A percentile compares a stretch with the other conserved stretches of the same genome.
Conservation (phyloP, 1,284 basidiomycete genomes). For the Marasmius fiardii region DNA sequence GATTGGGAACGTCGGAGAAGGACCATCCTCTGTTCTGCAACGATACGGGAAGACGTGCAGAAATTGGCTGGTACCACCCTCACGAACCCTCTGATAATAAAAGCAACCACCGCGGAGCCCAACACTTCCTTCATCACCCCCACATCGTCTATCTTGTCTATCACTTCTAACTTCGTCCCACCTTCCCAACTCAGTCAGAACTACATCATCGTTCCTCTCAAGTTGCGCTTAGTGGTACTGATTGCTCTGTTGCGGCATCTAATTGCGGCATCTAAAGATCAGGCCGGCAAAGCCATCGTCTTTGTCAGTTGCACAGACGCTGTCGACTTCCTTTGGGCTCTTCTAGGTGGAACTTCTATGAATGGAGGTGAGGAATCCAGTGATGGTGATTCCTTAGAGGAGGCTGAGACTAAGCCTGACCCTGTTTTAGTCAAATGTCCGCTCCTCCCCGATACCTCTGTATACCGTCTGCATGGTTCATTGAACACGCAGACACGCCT, state of each 20-base stretch:
- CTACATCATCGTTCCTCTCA: slow-evolving; percentile 90
- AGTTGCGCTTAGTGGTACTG: slow-evolving; percentile 89
- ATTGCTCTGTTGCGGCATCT: slow-evolving; percentile 82
- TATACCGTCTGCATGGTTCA: slow-evolving; percentile 95
- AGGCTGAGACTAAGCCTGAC: slow-evolving; percentile 28
- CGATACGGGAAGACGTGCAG: slow-evolving; percentile 93
- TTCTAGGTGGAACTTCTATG: slow-evolving; percentile 83
- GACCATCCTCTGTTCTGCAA: slow-evolving; percentile 95
- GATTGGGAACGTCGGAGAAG: slow-evolving; percentile 77
- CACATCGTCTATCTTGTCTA: slow-evolving; percentile 8
- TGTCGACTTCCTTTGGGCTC: slow-evolving; percentile 94
- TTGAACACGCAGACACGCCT: slow-evolving; percentile 82
- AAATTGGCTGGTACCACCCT: slow-evolving; percentile 86
- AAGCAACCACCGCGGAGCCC: slow-evolving; percentile 44
- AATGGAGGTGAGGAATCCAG: slow-evolving; percentile 31
- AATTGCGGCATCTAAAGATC: slow-evolving; percentile 54
- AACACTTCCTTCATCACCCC: slow-evolving; percentile 13
- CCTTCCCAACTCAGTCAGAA: slow-evolving; percentile 95
- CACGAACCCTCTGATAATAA: slow-evolving; percentile 69
- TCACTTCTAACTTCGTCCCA: slow-evolving; percentile 75
- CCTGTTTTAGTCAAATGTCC: slow-evolving; percentile 61
- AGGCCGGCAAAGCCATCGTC: slow-evolving; percentile 77
- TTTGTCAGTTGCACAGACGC: slow-evolving; percentile 97
- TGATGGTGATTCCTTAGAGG: slow-evolving; percentile 15
- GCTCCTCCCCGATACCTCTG: slow-evolving; percentile 77